Evolutionary conservation across 2,329 filamentous ascomycete species (phyloP).

Genomic region (Ophiostoma fasciatum): DNA sequence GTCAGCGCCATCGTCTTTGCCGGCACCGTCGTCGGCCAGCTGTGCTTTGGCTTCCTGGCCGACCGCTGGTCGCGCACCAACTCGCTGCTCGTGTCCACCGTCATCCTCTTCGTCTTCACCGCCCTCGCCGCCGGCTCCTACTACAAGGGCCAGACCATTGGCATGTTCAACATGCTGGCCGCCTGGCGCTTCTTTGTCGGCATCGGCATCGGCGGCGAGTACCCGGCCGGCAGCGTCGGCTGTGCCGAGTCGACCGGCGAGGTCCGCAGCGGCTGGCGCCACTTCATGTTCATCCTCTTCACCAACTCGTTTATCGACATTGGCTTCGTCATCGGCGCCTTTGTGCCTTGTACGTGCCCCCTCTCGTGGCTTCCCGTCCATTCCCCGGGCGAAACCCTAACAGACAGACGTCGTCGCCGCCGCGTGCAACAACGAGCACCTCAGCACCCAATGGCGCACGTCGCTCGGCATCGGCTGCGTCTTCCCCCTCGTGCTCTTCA

Average conservation of each 20-base stretch:
- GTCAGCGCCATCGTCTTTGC: constrained; percentile 74
- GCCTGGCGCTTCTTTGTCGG: constrained; percentile 75
- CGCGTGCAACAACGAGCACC: constrained; percentile 43
- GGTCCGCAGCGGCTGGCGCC: constrained; percentile 64
- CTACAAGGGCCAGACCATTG: constrained; percentile 49
- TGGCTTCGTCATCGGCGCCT: constrained; percentile 67
- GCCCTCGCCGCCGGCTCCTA: constrained; percentile 67
- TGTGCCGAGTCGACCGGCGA: constrained; percentile 75
- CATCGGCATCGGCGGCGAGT: constrained; percentile 70
- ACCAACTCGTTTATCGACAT: constrained; percentile 20
- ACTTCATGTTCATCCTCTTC: constrained; percentile 71
- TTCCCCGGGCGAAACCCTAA: not conserved
- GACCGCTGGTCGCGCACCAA: constrained; percentile 79
- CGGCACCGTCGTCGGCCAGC: constrained; percentile 66
- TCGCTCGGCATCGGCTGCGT: constrained; percentile 64
- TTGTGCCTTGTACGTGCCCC: constrained; percentile 42
- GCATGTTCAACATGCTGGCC: constrained; percentile 60
- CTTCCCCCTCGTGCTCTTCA: constrained; percentile 58
- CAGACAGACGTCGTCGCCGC: constrained; percentile 32
- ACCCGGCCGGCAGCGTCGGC: constrained; percentile 70
- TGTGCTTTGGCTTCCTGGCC: constrained; percentile 65
- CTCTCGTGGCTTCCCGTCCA: not conserved
- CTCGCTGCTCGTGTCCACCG: constrained; percentile 64
- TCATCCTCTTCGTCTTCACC: constrained; percentile 76
- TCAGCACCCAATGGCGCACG: constrained; percentile 67